Percentiles rank a stretch among this genome's conserved stretches.
Evolutionary conservation across 352 stramenopile species (phyloP).

Genomic region (Phytophthora megakarya): DNA sequence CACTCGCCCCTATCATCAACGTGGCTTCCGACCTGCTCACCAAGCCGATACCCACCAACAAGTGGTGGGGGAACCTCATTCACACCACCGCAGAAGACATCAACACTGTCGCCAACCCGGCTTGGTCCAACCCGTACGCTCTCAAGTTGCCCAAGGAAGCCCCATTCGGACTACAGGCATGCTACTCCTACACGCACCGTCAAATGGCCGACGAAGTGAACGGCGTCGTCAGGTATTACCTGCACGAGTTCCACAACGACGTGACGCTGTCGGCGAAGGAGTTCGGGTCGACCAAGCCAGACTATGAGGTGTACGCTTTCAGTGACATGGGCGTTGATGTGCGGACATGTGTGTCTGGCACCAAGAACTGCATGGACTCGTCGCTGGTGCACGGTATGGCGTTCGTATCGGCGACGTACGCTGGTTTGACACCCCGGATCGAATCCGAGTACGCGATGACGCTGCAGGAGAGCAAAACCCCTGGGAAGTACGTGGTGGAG

Average conservation of each 20-base stretch:
- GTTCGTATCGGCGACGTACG: conserved; percentile 63
- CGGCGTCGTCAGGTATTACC: conserved; percentile 56
- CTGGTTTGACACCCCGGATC: conserved; percentile 50
- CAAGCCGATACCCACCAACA: conserved; percentile 70
- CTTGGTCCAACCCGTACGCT: conserved; percentile 72
- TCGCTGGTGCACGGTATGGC: conserved; percentile 68
- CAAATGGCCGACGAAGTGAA: conserved; percentile 42
- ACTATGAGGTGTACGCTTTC: conserved; percentile 65
- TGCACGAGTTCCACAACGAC: conserved; percentile 67
- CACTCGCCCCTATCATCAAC: conserved; percentile 66
- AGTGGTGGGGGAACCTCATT: conserved; percentile 83
- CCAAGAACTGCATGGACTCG: conserved; percentile 50
- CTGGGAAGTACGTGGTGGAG: conserved; percentile 59
- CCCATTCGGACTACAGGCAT: conserved; percentile 55
- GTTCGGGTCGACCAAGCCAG: conserved; percentile 42
- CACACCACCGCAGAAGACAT: conserved; percentile 47
- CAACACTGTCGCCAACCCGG: conserved; percentile 48
- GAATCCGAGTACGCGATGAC: conserved; percentile 49
- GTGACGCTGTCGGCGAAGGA: conserved; percentile 64
- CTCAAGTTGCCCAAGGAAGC: conserved; percentile 49
- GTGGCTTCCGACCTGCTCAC: conserved; percentile 44
- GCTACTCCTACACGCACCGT: conserved; percentile 69
- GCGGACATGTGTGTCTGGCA: conserved; percentile 36
- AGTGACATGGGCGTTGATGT: conserved; percentile 64
- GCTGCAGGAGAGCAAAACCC: conserved; percentile 36